Base-by-base conservation (phyloP, 2,329 filamentous ascomycete species). In the Graphium sp. region DNA sequence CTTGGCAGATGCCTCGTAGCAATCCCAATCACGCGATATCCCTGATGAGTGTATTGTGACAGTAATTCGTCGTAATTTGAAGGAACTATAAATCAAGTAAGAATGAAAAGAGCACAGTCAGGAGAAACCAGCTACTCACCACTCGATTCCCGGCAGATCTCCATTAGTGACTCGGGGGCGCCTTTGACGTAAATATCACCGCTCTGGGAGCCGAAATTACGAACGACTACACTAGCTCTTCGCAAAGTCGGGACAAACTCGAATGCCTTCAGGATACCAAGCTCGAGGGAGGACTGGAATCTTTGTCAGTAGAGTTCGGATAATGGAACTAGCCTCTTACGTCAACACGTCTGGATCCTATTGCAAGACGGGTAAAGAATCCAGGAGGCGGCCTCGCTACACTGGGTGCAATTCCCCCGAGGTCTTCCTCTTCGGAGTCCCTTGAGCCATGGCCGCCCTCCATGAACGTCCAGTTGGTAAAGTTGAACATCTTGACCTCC, bases 401-500 rank as follows among this genome's bases (percentile, higher is more conserved):
- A 3, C 89, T 87, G n/a, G 87, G 89, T 1, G 78, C 75, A 21
- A 94, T 63, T 6, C 75, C 74, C 4, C 66, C 61, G 41, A 76
- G 75, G 33, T 85, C 78, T 26, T 87, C 81, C 13, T 82, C 75
- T 28, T 79, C 72, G 23, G 62, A 62, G 29, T 69, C 69, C 17
- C 63, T 66, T 15, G 62, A 53, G 29, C 65, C 64, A 39, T 85
- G 74, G 25, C 74, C 74, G 3, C 84, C 83, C 56, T 98, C 89
- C 47, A 93, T 80, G 40, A 82, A 98, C 4, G 71, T 68, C 89
- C 89, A 98, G 5, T 69, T 67, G 0, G 89, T 95, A 40, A 93
- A 98, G 38, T 93, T 77, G 46, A 98, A 98, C 89, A 98, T 98
- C 48, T 95, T 95, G 32, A 94, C 62, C 48, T 98, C 89, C 2